These are phyloP conservation scores for Monilinia vaccinii-corymbosi DNA, from an alignment of 2,329 filamentous ascomycete genomes.

Conservation along the genomic window DNA sequence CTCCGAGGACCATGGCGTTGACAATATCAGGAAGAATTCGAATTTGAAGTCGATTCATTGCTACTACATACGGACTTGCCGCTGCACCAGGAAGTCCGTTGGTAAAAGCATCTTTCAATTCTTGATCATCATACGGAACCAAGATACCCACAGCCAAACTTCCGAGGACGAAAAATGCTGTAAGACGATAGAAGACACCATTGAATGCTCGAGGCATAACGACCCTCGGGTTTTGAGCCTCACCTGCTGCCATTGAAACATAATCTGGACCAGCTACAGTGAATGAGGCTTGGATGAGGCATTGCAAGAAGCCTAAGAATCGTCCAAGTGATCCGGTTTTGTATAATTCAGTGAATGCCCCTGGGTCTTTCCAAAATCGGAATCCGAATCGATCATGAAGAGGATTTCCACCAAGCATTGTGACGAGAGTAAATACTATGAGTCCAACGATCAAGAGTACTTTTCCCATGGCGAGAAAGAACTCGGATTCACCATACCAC, in stretches of 20 bases:
- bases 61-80: constrained; percentile 41
- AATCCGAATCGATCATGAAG: constrained; percentile 31
- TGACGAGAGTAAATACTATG: constrained; percentile 28
- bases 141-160: constrained; percentile 53
- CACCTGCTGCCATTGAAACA: constrained; percentile 46
- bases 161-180: constrained; percentile 50
- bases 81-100: constrained; percentile 37
- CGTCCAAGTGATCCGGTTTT: constrained; percentile 36
- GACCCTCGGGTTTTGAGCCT: constrained; percentile 47
- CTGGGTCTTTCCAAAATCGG: constrained; percentile 40
- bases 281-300: constrained; percentile 41
- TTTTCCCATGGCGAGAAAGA: constrained; percentile 33
- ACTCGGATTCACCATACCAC: constrained; percentile 53
- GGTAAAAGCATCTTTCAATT: constrained; percentile 32
- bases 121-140: constrained; percentile 42
- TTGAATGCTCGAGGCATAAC: constrained; percentile 50
- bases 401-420: constrained; percentile 31
- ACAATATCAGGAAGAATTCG: constrained; percentile 41
- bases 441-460: constrained; percentile 28
- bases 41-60: constrained; percentile 41
- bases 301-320: constrained; percentile 43
- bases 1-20: constrained; percentile 47
- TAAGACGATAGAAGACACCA: constrained; percentile 53
- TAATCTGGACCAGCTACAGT: constrained; percentile 40
- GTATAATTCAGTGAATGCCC: constrained; percentile 35